phyloP scores from a whole-genome alignment of 768 basidiomycete species.

The Leccinellum rugosiceps region DNA sequence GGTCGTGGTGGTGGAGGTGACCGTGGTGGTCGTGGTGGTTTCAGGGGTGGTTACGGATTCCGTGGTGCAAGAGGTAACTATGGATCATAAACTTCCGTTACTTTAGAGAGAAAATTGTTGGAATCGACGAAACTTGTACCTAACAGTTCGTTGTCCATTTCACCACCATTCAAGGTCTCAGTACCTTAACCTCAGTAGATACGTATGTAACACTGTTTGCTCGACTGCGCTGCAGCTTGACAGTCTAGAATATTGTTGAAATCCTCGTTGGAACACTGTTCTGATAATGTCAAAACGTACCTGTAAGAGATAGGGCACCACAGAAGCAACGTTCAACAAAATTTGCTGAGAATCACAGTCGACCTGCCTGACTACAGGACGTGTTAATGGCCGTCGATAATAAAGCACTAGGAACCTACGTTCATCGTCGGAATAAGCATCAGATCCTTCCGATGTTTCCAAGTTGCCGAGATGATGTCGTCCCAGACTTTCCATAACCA shows the following conservation, averaged over 20 bases:
- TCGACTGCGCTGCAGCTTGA: conserved; percentile 50
- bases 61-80: conserved; percentile 47
- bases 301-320: conserved; percentile 51
- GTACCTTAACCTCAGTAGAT: conserved; percentile 46
- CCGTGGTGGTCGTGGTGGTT: conserved; percentile 45
- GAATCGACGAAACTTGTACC: not conserved
- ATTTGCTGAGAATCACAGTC: conserved; percentile 24
- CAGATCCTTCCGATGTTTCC: conserved; percentile 18
- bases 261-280: not conserved
- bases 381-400: not conserved
- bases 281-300: conserved; percentile 29
- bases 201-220: conserved; percentile 44
- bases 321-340: conserved; percentile 35
- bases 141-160: not conserved
- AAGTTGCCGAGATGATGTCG: conserved; percentile 32
- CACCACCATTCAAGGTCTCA: conserved; percentile 40
- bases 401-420: conserved; percentile 7
- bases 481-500: conserved; percentile 38
- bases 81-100: conserved; percentile 38
- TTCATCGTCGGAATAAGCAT: not conserved
- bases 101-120: not conserved
- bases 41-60: conserved; percentile 45
- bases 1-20: conserved; percentile 25
- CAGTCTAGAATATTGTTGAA: conserved; percentile 33
- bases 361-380: conserved; percentile 18